Base-by-base conservation (phyloP, 129 eudicot genomes). In the Oenanthe sinensis region DNA sequence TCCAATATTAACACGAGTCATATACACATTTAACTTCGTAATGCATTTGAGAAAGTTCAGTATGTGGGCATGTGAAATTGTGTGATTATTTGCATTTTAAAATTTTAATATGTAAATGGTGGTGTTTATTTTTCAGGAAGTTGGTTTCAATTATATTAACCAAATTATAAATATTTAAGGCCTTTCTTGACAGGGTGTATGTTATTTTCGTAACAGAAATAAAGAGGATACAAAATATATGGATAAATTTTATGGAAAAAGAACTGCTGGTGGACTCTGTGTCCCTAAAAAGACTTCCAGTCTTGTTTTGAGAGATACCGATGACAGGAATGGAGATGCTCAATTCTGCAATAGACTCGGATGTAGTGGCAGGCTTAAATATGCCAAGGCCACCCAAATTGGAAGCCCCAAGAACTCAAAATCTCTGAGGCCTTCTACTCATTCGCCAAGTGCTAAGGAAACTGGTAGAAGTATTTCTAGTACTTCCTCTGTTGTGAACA, bases 311-410 rank as follows among this genome's bases (percentile, higher is more conserved):
- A 84, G 88, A 58, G 89, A 89, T 71, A 58, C 84, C 75, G 78
- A 78, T 19, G 81, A 75, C 76, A 81, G 71, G 79, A 88, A 86
- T 79, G 86, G 85, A 63, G 75, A 81, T 81, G 85, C 82, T 85
- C 93, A 87, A 54, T 87, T 89, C 69, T 93, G 98, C 86, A 89
- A 81, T 55, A 86, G 98, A 79, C 77, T 88, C 81, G 98, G 97
- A 81, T 93, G 98, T 82, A 87, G 88, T 83, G 96, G 98, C 76
- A 88, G 89, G 77, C 87, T 93, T 71, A 88, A 91, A 76, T 77
- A 85, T 40, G 52, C 46, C 22, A 85, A 79, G 74, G 71, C 76
- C 79, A 2, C 87, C 76, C 87, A 60, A 65, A 79, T 63, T 75
- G 89, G 85, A 81, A 67, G 71, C 37, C 77, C 91, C 15, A 91